A percentile compares a stretch with the other conserved stretches of the same genome.
Evolutionary conservation across 768 basidiomycete genomes (phyloP).

Genomic region (Tricholoma matsutake): DNA sequence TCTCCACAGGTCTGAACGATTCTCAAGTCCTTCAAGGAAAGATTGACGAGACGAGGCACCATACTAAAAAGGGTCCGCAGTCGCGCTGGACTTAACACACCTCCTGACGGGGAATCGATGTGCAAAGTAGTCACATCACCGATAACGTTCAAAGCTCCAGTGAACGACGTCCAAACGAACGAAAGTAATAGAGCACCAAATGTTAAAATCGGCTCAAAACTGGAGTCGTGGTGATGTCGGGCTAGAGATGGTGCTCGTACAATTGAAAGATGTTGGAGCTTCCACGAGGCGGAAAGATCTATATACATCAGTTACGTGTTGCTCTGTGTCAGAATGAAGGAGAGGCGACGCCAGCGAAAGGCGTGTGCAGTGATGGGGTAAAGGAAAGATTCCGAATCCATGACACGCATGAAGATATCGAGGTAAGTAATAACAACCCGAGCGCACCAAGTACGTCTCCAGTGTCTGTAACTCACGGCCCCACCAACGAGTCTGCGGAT

Average conservation of each 20-base stretch:
- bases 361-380: conserved; percentile 33
- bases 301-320: conserved; percentile 23
- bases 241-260: conserved; percentile 16
- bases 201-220: conserved; percentile 29
- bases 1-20: conserved; percentile 33
- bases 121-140: conserved; percentile 37
- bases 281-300: conserved; percentile 22
- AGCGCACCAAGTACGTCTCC: conserved; percentile 34
- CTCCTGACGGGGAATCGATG: conserved; percentile 37
- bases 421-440: conserved; percentile 33
- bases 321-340: conserved; percentile 26
- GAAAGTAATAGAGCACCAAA: conserved; percentile 30
- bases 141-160: conserved; percentile 35
- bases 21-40: conserved; percentile 39
- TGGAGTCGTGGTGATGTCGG: conserved; percentile 24
- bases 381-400: conserved; percentile 24
- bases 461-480: conserved; percentile 23
- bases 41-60: conserved; percentile 35
- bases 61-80: conserved; percentile 32
- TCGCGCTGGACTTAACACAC: conserved; percentile 32
- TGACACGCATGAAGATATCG: conserved; percentile 32
- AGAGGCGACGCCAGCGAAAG: conserved; percentile 38
- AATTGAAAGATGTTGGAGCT: conserved; percentile 41
- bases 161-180: conserved; percentile 41
- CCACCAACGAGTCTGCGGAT: conserved; percentile 15